Conservation (phyloP, 768 basidiomycete species). For the Agaricus blazei region DNA sequence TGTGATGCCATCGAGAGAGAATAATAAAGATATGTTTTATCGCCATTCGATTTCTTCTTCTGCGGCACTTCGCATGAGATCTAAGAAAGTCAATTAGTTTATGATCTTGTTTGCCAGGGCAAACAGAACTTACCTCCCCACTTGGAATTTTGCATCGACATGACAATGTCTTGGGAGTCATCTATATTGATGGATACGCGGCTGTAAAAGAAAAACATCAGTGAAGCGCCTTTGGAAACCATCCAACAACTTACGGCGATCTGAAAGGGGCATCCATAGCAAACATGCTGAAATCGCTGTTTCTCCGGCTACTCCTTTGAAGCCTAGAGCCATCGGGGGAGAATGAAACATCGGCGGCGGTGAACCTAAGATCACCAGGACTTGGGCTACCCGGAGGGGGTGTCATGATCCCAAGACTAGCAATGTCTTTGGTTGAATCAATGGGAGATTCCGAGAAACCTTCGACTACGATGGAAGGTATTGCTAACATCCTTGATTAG, state of each 20-base stretch:
- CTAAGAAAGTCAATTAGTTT: neutral
- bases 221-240: slow-evolving; percentile 7
- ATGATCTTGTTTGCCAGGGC: neutral
- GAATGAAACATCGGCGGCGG: slow-evolving; percentile 42
- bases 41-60: slow-evolving; percentile 1
- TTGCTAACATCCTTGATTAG: slow-evolving; percentile 31
- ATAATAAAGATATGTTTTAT: neutral
- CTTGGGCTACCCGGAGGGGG: slow-evolving; percentile 36
- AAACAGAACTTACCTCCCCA: slow-evolving; percentile 56
- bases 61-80: slow-evolving; percentile 5
- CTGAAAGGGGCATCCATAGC: slow-evolving; percentile 42
- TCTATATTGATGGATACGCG: slow-evolving; percentile 36
- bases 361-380: slow-evolving; percentile 26
- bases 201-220: slow-evolving; percentile 17
- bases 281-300: slow-evolving; percentile 57
- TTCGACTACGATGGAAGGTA: slow-evolving; percentile 71
- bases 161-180: slow-evolving; percentile 44
- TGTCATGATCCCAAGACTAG: slow-evolving; percentile 33
- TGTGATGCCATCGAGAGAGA: too few species aligned
- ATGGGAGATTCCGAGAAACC: slow-evolving; percentile 49
- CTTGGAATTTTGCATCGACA: slow-evolving; percentile 59
- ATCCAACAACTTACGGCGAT: slow-evolving; percentile 37
- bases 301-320: slow-evolving; percentile 49
- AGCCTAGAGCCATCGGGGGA: slow-evolving; percentile 42
- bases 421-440: slow-evolving; percentile 50